phyloP scores from a whole-genome alignment of 163 green algal genomes.

The Volvox carteri region DNA sequence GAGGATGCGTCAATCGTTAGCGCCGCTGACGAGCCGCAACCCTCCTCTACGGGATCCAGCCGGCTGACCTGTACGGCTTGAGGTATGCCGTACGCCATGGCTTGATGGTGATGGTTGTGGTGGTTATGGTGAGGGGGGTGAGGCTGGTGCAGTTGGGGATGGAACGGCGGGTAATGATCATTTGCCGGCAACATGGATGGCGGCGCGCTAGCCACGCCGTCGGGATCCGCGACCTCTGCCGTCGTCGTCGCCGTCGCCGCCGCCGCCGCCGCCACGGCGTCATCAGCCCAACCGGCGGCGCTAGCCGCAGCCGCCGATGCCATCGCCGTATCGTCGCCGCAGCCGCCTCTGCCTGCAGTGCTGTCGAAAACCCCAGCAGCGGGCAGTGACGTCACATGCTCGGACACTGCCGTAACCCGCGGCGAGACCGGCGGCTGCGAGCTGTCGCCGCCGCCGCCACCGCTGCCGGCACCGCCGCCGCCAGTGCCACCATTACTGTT shows the following conservation, averaged over 20 bases:
- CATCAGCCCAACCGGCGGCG: neutral
- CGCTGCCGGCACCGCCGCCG: neutral
- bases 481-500: neutral
- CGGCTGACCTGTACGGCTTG: neutral
- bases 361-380: too few relatives aligned
- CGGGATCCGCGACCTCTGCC: neutral
- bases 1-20: neutral
- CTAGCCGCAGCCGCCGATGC: neutral
- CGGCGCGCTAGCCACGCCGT: neutral
- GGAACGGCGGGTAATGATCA: neutral
- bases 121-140: neutral
- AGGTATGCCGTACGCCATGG: neutral
- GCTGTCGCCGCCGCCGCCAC: neutral
- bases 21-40: conserved; percentile 4
- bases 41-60: conserved; percentile 45
- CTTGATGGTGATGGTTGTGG: neutral
- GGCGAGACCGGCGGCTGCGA: too few relatives aligned
- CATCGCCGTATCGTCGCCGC: neutral
- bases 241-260: neutral
- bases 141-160: too few relatives aligned
- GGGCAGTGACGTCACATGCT: too few relatives aligned
- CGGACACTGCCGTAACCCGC: too few relatives aligned
- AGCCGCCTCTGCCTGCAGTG: too few relatives aligned
- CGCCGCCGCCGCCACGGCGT: neutral
- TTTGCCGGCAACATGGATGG: neutral